Evolutionary conservation across 1,284 basidiomycete species (phyloP), one percentile per base, ranked within the genome.

Genomic region (Cutaneotrichosporon daszewskae): DNA sequence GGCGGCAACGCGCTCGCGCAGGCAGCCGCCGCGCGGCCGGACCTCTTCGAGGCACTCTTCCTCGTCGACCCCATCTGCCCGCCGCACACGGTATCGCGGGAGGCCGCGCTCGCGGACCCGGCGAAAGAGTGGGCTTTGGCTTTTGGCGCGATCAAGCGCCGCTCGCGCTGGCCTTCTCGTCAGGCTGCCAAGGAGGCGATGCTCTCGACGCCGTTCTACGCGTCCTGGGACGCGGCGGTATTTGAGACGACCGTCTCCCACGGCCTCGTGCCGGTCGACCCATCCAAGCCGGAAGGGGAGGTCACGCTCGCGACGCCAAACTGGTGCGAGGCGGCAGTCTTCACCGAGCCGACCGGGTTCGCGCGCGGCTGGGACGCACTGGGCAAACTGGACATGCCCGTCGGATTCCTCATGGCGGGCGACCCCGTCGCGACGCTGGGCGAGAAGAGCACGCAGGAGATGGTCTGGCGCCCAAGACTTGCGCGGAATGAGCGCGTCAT

Each of bases 41-140:
- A 73, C 1, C 69, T 91, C 13, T 88, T 91, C 68, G 75, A 80
- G n/a, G 78, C 78, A 0, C 68, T 94, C 24, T 73, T 89, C 31
- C 76, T 92, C 12, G 70, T 92, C 22, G 91, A 96, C 60, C 87
- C 92, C 0, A 64, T 66, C 18, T 14, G 20, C 5, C 18, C n/a
- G 10, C 32, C 28, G 53, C 29, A 19, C 26, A n/a, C n/a, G n/a
- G n/a, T n/a, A n/a, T n/a, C n/a, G n/a, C n/a, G n/a, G n/a, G n/a
- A n/a, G n/a, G n/a, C n/a, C n/a, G 27, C 28, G 6, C 14, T 24
- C 10, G 18, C 33, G 4, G 13, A 53, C 27, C 37, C 37, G 1
- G 31, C 43, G 7, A 37, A 37, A 18, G 6, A n/a, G 6, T 41
- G 44, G 11, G 22, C 34, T n/a, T 48, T 61, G 37, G 42, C 54